phyloP scores from a whole-genome alignment of 2,329 filamentous ascomycete species.

The Microdochium trichocladiopsis region DNA sequence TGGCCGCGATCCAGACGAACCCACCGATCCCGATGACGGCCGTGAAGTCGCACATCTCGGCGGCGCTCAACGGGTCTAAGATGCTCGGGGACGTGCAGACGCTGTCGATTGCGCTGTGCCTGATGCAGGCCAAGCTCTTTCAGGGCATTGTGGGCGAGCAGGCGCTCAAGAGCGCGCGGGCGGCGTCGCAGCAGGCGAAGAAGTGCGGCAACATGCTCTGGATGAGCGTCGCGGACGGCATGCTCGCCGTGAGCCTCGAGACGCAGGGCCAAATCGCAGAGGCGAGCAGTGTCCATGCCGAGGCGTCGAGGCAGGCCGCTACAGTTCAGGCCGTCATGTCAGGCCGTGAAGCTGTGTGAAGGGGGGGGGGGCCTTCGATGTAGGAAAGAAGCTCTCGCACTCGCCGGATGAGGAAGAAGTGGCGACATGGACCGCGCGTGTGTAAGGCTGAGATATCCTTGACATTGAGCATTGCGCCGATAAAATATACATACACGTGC shows the following conservation, averaged over 20 bases:
- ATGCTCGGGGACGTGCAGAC: slow-evolving; percentile 69
- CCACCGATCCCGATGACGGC: slow-evolving; percentile 63
- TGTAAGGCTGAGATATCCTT: too few species aligned
- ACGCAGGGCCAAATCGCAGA: slow-evolving; percentile 58
- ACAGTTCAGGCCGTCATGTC: slow-evolving; percentile 17
- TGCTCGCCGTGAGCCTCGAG: slow-evolving; percentile 70
- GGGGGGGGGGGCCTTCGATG: too few species aligned
- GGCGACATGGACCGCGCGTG: too few species aligned
- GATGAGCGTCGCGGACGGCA: slow-evolving; percentile 74
- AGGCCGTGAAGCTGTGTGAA: slow-evolving; percentile 4
- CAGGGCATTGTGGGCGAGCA: slow-evolving; percentile 75
- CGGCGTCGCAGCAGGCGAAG: slow-evolving; percentile 60
- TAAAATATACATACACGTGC: too few species aligned
- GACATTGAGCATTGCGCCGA: too few species aligned
- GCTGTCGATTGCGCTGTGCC: slow-evolving; percentile 73
- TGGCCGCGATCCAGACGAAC: slow-evolving; percentile 57
- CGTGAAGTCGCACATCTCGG: slow-evolving; percentile 71
- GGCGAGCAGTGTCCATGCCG: slow-evolving; percentile 23
- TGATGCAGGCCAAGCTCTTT: slow-evolving; percentile 81
- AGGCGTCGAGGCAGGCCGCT: slow-evolving; percentile 26
- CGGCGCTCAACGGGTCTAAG: slow-evolving; percentile 63
- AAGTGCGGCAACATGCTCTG: slow-evolving; percentile 66
- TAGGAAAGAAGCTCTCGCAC: too few species aligned
- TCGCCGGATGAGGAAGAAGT: too few species aligned
- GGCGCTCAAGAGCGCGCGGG: slow-evolving; percentile 67